Evolutionary conservation across 257 asterid species (phyloP), one percentile per base, ranked within the genome.

Genomic region (Sherardia arvensis): DNA sequence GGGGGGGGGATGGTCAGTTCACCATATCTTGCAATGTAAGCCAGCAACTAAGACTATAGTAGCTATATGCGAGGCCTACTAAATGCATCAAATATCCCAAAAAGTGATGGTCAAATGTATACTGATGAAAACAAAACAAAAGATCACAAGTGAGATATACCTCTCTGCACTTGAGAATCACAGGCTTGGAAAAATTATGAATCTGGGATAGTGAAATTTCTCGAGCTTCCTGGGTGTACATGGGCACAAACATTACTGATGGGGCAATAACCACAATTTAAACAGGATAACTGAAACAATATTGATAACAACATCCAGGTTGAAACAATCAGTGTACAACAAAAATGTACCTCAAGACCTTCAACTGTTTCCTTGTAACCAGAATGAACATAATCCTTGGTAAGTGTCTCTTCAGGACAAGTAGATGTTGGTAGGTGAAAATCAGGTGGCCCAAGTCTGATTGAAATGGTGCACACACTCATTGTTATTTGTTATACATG

Each of bases 371-470:
- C 99, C 82, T 79, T 82, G 80, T 90, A 93, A 72, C 97, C 99
- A 77, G 80, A 62, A 67, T 80, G 96, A 56, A 74, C 91, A 87
- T 90, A 87, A 23, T 85, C 99, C 40, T 74, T 78, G 67, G 86
- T 87, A 67, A 94, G 90, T 36, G 91, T 85, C 86, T 94, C 99
- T 80, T 94, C 99, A 1, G 87, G 93, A 73, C 99, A 90, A 79
- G 66, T 81, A 53, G 94, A 84, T 71, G 96, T 79, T 73, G 74
- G 97, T 0, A 96, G 94, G 78, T 84, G 89, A 74, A 81, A 87
- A 69, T 94, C 99, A 62, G 99, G 99, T 33, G 95, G 93, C 69
- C 95, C 97, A 71, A 94, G 96, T 66, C 99, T 94, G 85, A 28
- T n/a, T n/a, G 48, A 75, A 64, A 75, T 53, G 70, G 69, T n/a